Evolutionary conservation across 2,329 filamentous ascomycete species (phyloP).

Genomic region (Pyrenophora teres): DNA sequence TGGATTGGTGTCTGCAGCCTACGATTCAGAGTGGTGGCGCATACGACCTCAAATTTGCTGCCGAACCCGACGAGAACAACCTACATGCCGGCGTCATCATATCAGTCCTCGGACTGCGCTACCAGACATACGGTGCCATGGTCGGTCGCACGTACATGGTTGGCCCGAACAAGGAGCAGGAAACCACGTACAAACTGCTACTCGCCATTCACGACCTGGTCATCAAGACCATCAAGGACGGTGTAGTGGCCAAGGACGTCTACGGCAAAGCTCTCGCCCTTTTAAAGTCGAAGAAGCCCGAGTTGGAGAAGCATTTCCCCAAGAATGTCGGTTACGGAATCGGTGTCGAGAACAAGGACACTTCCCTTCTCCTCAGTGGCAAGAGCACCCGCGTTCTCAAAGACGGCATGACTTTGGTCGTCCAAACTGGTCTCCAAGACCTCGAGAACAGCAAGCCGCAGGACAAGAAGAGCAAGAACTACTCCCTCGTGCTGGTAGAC

Average conservation of each 20-base stretch:
- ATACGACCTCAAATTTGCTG: slow-evolving; percentile 83
- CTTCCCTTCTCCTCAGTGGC: slow-evolving; percentile 79
- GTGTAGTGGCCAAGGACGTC: slow-evolving; percentile 83
- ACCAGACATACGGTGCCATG: slow-evolving; percentile 92
- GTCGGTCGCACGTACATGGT: slow-evolving; percentile 95
- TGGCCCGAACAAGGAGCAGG: slow-evolving; percentile 94
- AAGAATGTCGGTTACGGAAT: slow-evolving; percentile 92
- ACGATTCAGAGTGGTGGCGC: slow-evolving; percentile 94
- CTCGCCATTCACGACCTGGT: slow-evolving; percentile 84
- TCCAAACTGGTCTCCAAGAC: slow-evolving; percentile 88
- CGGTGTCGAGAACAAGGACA: slow-evolving; percentile 87
- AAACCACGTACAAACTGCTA: slow-evolving; percentile 90
- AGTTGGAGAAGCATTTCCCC: slow-evolving; percentile 91
- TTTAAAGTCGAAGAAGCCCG: slow-evolving; percentile 88
- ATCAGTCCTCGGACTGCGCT: slow-evolving; percentile 86
- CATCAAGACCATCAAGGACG: slow-evolving; percentile 87
- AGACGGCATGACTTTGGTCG: slow-evolving; percentile 94
- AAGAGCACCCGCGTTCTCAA: slow-evolving; percentile 85
- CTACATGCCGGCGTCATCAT: slow-evolving; percentile 94
- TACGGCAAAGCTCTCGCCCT: slow-evolving; percentile 83
- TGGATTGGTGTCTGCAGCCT: slow-evolving; percentile 93
- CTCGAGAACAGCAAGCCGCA: slow-evolving; percentile 85
- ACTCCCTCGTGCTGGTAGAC: slow-evolving; percentile 89
- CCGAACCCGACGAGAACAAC: slow-evolving; percentile 76
- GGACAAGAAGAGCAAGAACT: slow-evolving; percentile 86